These are phyloP conservation scores for Globisporangium echinulatum DNA, from an alignment of 352 stramenopile species.

Conservation along the genomic window DNA sequence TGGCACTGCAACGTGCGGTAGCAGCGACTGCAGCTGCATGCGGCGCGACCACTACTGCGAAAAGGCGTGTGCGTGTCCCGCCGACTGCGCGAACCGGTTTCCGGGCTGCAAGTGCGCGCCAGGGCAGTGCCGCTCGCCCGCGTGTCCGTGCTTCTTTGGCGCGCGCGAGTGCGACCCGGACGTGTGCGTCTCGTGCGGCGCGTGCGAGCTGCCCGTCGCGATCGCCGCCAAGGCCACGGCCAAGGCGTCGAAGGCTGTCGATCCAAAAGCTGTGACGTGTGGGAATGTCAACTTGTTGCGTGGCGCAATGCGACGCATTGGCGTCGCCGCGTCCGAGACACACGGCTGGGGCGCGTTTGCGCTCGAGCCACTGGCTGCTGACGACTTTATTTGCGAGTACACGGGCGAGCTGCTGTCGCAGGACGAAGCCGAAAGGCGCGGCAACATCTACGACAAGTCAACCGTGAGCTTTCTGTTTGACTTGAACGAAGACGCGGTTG, in stretches of 20 bases:
- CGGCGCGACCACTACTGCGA: conserved; percentile 79
- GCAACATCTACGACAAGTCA: conserved; percentile 87
- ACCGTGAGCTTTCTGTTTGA: conserved; percentile 94
- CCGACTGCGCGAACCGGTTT: conserved; percentile 74
- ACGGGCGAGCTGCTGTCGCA: conserved; percentile 90
- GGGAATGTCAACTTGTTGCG: conserved; percentile 68
- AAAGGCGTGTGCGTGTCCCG: conserved; percentile 50
- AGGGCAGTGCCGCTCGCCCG: conserved; percentile 44
- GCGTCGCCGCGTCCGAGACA: conserved; percentile 48
- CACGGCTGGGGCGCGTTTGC: conserved; percentile 77
- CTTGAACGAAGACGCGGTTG: conserved; percentile 87
- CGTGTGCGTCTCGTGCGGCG: conserved; percentile 54
- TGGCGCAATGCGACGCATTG: conserved; percentile 42
- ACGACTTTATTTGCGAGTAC: conserved; percentile 84
- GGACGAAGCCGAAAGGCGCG: conserved; percentile 78
- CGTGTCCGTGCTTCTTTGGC: conserved; percentile 69
- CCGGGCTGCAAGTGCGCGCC: conserved; percentile 56
- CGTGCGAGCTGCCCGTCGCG: conserved; percentile 46
- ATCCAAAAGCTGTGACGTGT: conserved; percentile 14
- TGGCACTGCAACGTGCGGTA: conserved; percentile 38
- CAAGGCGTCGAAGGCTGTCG: no score
- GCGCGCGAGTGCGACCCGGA: conserved; percentile 70
- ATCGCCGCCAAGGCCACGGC: conserved; percentile 33
- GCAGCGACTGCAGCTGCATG: conserved; percentile 69
- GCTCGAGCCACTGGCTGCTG: conserved; percentile 37